phyloP scores from a whole-genome alignment of 225 moss, liverwort and hornwort species.

The Neckera pumila region DNA sequence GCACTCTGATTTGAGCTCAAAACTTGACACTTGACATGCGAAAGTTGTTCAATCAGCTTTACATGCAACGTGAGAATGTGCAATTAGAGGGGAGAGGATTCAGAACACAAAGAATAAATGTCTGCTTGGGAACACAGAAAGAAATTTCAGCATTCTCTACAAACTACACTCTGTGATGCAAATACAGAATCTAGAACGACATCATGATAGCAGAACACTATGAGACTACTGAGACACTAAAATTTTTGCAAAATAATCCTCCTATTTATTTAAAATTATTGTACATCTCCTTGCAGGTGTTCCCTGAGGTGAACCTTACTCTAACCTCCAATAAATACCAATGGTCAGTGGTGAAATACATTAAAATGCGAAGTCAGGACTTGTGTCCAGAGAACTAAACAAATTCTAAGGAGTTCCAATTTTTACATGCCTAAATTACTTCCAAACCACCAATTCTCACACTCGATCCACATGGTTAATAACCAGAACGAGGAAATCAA shows the following conservation, averaged over 20 bases:
- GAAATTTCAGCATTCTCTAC: background rate
- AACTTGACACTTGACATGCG: background rate
- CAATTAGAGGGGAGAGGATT: background rate
- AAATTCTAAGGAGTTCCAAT: slow-evolving; percentile 16
- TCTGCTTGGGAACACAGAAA: background rate
- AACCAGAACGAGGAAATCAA: slow-evolving; percentile 1
- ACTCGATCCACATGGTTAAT: background rate
- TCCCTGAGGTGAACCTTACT: slow-evolving; percentile 11
- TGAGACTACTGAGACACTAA: background rate
- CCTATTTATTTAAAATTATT: slow-evolving; percentile 17
- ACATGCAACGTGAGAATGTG: background rate
- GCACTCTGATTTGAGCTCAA: background rate
- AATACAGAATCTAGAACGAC: background rate
- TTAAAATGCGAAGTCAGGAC: slow-evolving; percentile 30
- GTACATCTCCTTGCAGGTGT: slow-evolving; percentile 36
- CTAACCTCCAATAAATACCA: slow-evolving; percentile 54
- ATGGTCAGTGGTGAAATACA: slow-evolving; percentile 36
- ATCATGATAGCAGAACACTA: background rate
- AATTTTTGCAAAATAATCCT: slow-evolving; percentile 7
- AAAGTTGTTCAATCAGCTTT: background rate
- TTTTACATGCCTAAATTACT: slow-evolving; percentile 30
- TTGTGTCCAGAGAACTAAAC: slow-evolving; percentile 31
- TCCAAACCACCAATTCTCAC: slow-evolving; percentile 14
- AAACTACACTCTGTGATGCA: background rate
- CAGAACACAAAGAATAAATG: background rate